Percentiles rank a stretch among this genome's conserved stretches.
These are phyloP conservation scores for Globisporangium viniferum DNA, from an alignment of 352 stramenopile species.

Conservation along the genomic window DNA sequence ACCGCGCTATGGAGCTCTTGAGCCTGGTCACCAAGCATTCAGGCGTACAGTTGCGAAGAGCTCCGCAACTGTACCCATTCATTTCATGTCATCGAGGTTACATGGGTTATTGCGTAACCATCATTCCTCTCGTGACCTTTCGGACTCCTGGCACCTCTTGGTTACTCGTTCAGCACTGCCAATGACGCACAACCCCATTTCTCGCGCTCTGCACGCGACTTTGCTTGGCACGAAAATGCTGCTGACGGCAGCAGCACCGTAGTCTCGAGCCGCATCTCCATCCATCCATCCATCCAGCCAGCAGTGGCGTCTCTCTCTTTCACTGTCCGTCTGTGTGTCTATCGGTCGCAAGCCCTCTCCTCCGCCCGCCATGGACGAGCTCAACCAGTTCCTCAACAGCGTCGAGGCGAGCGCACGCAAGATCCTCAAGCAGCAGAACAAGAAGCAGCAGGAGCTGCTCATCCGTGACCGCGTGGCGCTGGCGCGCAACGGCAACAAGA, in stretches of 20 bases:
- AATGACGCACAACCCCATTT: no score
- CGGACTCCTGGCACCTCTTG: no score
- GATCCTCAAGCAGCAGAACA: constrained; percentile 83
- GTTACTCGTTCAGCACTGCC: no score
- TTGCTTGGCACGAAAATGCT: background rate
- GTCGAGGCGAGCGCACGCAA: constrained; percentile 70
- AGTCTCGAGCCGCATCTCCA: background rate
- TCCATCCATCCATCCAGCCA: background rate
- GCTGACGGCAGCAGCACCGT: background rate
- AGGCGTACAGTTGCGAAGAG: background rate
- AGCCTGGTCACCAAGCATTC: background rate
- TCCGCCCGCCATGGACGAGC: constrained; percentile 50
- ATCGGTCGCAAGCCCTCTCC: background rate
- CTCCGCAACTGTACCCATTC: background rate
- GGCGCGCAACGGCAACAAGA: constrained; percentile 8
- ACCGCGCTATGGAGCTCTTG: background rate
- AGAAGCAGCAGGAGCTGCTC: constrained; percentile 64
- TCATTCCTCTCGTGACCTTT: background rate
- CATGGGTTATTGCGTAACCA: background rate
- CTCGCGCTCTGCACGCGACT: background rate
- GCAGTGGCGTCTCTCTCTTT: background rate
- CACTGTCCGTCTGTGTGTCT: background rate
- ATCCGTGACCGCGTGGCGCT: constrained; percentile 43
- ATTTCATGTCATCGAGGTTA: background rate
- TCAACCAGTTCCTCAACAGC: constrained; percentile 78